Evolutionary conservation across 495 filamentous ascomycete genomes (phyloP).

Genomic region (Chlorociboria aeruginascens): DNA sequence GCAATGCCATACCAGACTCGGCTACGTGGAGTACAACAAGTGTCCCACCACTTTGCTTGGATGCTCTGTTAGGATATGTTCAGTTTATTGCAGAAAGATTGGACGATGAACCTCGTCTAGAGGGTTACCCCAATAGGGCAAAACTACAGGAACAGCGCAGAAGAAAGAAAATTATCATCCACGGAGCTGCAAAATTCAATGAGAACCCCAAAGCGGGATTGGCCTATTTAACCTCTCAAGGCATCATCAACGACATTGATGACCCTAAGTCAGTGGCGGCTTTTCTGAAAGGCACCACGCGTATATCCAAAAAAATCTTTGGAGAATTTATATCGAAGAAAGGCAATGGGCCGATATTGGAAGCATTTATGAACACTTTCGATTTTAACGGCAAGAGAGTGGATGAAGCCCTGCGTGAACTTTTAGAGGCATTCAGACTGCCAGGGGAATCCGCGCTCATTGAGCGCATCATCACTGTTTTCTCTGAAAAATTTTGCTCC

Average conservation of each 20-base stretch:
- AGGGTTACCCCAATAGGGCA: conserved; percentile 55
- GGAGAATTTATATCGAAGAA: conserved; percentile 90
- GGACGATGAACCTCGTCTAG: conserved; percentile 50
- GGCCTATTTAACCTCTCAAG: conserved; percentile 69
- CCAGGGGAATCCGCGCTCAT: conserved; percentile 90
- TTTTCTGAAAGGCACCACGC: conserved; percentile 74
- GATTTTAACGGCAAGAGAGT: conserved; percentile 79
- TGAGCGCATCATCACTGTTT: conserved; percentile 79
- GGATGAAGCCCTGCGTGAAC: conserved; percentile 76
- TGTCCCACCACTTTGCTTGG: conserved; percentile 88
- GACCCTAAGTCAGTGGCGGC: conserved; percentile 62
- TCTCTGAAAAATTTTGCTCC: conserved; percentile 78
- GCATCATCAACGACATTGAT: conserved; percentile 65
- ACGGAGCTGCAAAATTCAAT: conserved; percentile 86
- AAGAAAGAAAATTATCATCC: conserved; percentile 78
- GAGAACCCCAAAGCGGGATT: conserved; percentile 86
- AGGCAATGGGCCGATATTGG: conserved; percentile 66
- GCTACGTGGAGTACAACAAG: conserved; percentile 99
- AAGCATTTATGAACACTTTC: conserved; percentile 72
- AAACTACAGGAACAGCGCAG: conserved; percentile 54
- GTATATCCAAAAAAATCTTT: conserved; percentile 80
- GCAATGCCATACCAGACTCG: conserved; percentile 93
- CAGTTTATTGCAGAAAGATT: conserved; percentile 83
- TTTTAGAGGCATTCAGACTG: conserved; percentile 86
- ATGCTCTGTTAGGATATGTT: conserved; percentile 80